Percentiles rank a stretch among this genome's conserved stretches.
Evolutionary conservation across 139 green algal species (phyloP).

Genomic region (Micractinium conductrix): DNA sequence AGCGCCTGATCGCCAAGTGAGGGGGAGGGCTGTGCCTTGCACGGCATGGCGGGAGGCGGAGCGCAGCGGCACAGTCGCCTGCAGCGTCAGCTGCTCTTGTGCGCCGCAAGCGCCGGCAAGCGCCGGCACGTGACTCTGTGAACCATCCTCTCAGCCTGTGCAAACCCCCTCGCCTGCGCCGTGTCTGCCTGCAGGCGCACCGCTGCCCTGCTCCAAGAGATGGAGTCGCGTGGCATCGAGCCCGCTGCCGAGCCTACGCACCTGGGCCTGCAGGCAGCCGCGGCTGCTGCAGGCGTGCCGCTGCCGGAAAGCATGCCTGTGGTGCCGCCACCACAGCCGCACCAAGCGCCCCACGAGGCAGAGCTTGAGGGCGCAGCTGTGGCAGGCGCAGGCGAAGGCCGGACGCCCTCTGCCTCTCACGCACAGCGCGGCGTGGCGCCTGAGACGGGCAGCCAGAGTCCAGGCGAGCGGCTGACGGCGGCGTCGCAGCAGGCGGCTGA

Average conservation of each 20-base stretch:
- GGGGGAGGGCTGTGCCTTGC: neutral
- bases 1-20: slow-evolving; percentile 7
- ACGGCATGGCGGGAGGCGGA: too few species aligned
- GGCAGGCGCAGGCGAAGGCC: neutral
- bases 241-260: neutral
- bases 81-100: too few species aligned
- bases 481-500: neutral
- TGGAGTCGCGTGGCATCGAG: slow-evolving; percentile 8
- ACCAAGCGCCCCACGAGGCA: neutral
- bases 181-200: slow-evolving; percentile 3
- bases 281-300: neutral
- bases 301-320: slow-evolving; percentile 1
- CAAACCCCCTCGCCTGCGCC: neutral
- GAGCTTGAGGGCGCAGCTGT: neutral
- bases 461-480: neutral
- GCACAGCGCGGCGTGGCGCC: neutral
- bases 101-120: too few species aligned
- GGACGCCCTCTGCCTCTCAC: neutral
- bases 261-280: slow-evolving; percentile 4
- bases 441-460: neutral
- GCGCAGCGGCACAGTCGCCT: too few species aligned
- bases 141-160: too few species aligned
- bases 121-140: too few species aligned
- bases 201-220: neutral
- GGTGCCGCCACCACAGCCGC: neutral